phyloP scores from a whole-genome alignment of 257 asterid species.

The Buddleja alternifolia region DNA sequence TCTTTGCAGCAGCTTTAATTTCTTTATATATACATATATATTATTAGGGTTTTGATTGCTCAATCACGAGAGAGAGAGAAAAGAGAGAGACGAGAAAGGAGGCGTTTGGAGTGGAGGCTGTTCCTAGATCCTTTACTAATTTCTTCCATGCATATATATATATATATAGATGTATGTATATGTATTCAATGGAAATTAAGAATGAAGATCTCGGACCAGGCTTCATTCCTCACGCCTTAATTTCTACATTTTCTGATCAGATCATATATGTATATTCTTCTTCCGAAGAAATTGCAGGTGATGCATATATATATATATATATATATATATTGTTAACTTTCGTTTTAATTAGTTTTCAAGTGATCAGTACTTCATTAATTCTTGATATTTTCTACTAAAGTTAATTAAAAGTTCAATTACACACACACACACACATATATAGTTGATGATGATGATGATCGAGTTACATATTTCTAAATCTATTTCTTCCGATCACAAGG shows the following conservation, averaged over 20 bases:
- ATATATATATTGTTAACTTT: too few species aligned
- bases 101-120: slow-evolving; percentile 91
- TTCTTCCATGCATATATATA: slow-evolving; percentile 9
- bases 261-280: too few species aligned
- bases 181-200: not conserved
- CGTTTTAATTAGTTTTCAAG: too few species aligned
- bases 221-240: slow-evolving; percentile 65
- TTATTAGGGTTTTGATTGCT: not conserved
- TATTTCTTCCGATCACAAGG: too few species aligned
- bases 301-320: too few species aligned
- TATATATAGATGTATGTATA: not conserved
- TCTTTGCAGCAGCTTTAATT: slow-evolving; percentile 31
- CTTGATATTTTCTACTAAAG: too few species aligned
- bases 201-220: slow-evolving; percentile 86
- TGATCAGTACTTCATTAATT: too few species aligned
- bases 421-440: too few species aligned
- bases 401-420: too few species aligned
- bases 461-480: too few species aligned
- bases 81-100: slow-evolving; percentile 27
- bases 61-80: not conserved
- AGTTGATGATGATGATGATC: too few species aligned
- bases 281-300: too few species aligned
- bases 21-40: not conserved
- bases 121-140: slow-evolving; percentile 35
- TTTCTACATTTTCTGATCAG: slow-evolving; percentile 1